These are phyloP conservation scores for Neurospora discreta DNA, from an alignment of 495 filamentous ascomycete species.

Conservation along the genomic window DNA sequence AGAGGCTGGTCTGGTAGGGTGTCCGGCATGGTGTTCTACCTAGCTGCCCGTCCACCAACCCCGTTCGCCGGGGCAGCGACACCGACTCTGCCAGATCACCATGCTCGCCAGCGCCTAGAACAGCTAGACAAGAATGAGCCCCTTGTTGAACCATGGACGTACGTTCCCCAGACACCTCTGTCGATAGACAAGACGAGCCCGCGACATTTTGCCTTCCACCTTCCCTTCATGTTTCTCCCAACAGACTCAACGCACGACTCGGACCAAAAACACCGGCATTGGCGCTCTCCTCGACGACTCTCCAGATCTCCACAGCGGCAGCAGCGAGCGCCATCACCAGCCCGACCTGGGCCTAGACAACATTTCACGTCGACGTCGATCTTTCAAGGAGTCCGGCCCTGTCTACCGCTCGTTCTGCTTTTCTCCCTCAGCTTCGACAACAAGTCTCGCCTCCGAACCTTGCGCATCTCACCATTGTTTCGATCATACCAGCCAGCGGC, in stretches of 20 bases:
- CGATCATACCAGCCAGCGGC: neutral
- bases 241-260: neutral
- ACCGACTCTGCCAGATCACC: slow-evolving; percentile 1
- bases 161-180: slow-evolving; percentile 10
- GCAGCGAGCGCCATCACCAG: neutral
- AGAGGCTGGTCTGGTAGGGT: neutral
- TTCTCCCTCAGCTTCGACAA: slow-evolving; percentile 19
- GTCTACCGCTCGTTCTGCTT: slow-evolving; percentile 17
- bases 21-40: neutral
- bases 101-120: slow-evolving; percentile 4
- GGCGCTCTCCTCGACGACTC: neutral
- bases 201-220: slow-evolving; percentile 13
- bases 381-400: neutral
- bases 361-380: neutral
- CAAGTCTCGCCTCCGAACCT: slow-evolving; percentile 9
- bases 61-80: slow-evolving; percentile 3
- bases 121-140: slow-evolving; percentile 1
- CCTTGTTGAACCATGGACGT: slow-evolving; percentile 9
- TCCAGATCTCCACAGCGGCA: neutral
- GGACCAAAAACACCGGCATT: slow-evolving; percentile 2
- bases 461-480: neutral
- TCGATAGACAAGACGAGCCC: slow-evolving; percentile 2
- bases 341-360: neutral
- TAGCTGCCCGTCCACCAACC: neutral
- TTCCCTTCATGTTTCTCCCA: slow-evolving; percentile 1